phyloP scores from a whole-genome alignment of 2,329 filamentous ascomycete species.

The Madurella fahalii region DNA sequence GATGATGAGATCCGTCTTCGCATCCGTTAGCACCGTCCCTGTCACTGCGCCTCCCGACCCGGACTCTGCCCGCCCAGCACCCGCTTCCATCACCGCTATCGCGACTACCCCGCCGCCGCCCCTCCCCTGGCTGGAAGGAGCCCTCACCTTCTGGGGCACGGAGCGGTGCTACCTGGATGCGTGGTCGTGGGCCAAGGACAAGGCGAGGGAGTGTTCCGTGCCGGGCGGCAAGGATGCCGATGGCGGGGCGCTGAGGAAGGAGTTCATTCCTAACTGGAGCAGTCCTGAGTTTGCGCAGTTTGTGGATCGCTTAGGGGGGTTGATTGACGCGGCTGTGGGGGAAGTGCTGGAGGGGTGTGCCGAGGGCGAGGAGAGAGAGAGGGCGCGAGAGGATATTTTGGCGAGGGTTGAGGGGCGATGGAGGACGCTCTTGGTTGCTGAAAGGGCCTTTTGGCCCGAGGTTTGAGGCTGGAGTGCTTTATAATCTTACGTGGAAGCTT shows the following conservation, averaged over 20 bases:
- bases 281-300: constrained; percentile 57
- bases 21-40: not conserved
- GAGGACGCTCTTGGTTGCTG: constrained; percentile 50
- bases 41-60: not conserved
- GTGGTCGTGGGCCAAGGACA: constrained; percentile 51
- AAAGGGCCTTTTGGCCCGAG: constrained; percentile 56
- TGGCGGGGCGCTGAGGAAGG: constrained; percentile 58
- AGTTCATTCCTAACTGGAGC: constrained; percentile 68
- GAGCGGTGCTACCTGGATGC: constrained; percentile 61
- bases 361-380: constrained; percentile 19
- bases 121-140: constrained; percentile 58
- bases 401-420: constrained; percentile 42
- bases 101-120: constrained; percentile 1
- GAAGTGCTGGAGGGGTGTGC: constrained; percentile 33
- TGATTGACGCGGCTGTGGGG: constrained; percentile 52
- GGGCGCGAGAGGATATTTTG: constrained; percentile 34
- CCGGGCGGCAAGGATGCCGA: constrained; percentile 49
- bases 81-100: not conserved
- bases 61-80: not conserved
- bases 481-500: too few relatives aligned
- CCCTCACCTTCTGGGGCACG: constrained; percentile 73
- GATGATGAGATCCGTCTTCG: constrained; percentile 34
- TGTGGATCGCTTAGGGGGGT: constrained; percentile 50
- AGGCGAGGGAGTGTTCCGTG: constrained; percentile 27
- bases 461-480: constrained; percentile 15